These are phyloP conservation scores for Bruguiera gymnorhiza DNA, from an alignment of 345 rosid genomes.

Conservation along the genomic window DNA sequence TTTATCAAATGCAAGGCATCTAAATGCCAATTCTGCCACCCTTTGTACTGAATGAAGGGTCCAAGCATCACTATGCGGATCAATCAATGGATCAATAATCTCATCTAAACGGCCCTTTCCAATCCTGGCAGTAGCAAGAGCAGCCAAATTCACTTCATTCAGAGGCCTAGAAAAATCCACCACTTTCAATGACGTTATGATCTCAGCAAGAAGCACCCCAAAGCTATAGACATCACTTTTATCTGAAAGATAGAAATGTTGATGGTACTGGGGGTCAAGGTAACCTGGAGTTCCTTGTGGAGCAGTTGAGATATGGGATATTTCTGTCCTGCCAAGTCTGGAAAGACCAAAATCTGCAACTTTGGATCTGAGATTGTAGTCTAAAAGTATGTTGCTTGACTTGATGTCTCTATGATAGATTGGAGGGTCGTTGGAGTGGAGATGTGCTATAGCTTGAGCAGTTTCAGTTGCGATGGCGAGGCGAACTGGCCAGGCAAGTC, in stretches of 20 bases:
- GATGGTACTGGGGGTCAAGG: constrained; percentile 86
- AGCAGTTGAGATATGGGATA: constrained; percentile 81
- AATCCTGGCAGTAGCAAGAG: constrained; percentile 54
- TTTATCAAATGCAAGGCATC: constrained; percentile 62
- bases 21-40: constrained; percentile 70
- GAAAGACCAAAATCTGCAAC: constrained; percentile 96
- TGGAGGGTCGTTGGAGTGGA: constrained; percentile 74
- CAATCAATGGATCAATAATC: constrained; percentile 53
- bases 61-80: constrained; percentile 37
- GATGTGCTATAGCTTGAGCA: constrained; percentile 76
- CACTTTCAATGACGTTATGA: constrained; percentile 57
- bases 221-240: constrained; percentile 85
- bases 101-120: constrained; percentile 48
- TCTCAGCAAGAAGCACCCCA: constrained; percentile 66
- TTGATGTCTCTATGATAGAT: constrained; percentile 83
- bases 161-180: constrained; percentile 55
- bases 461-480: constrained; percentile 65
- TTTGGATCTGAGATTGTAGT: constrained; percentile 58
- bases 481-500: constrained; percentile 64
- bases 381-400: constrained; percentile 84
- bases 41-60: constrained; percentile 39
- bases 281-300: constrained; percentile 97
- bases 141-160: constrained; percentile 61
- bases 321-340: constrained; percentile 66
- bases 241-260: constrained; percentile 74